Evolutionary conservation across 495 filamentous ascomycete species (phyloP).

Genomic region (Hypoxylon subgilvum): DNA sequence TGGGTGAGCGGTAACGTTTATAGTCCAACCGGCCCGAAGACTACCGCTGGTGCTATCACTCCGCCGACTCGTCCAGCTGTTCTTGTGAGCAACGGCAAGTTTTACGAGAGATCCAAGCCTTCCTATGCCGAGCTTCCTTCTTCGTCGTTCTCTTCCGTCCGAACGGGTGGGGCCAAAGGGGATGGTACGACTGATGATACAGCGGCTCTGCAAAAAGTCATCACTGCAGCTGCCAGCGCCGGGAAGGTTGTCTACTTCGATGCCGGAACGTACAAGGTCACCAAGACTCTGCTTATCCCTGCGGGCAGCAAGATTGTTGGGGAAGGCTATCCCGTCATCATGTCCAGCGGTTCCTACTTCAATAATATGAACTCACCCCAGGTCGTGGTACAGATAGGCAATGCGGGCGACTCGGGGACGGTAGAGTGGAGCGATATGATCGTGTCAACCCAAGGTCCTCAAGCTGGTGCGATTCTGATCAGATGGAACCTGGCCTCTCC

Average conservation of each 20-base stretch:
- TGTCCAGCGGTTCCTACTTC: slow-evolving; percentile 69
- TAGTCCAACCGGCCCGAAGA: slow-evolving; percentile 49
- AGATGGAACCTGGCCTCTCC: slow-evolving; percentile 80
- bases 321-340: slow-evolving; percentile 87
- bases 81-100: slow-evolving; percentile 44
- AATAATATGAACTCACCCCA: slow-evolving; percentile 66
- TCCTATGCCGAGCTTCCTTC: slow-evolving; percentile 65
- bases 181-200: slow-evolving; percentile 72
- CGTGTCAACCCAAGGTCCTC: slow-evolving; percentile 72
- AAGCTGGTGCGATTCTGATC: slow-evolving; percentile 82
- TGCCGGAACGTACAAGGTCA: slow-evolving; percentile 81
- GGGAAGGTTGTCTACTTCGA: slow-evolving; percentile 82
- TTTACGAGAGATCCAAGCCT: slow-evolving; percentile 73
- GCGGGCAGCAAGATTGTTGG: slow-evolving; percentile 74
- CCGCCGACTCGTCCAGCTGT: slow-evolving; percentile 46
- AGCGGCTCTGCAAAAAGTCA: slow-evolving; percentile 66
- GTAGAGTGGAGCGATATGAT: slow-evolving; percentile 83
- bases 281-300: slow-evolving; percentile 77
- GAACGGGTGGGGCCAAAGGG: slow-evolving; percentile 74
- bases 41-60: slow-evolving; percentile 43
- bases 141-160: slow-evolving; percentile 70
- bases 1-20: slow-evolving; percentile 53
- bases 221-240: slow-evolving; percentile 60
- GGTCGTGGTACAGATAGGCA: slow-evolving; percentile 75
- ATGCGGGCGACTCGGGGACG: slow-evolving; percentile 69